Base-by-base conservation (phyloP, 345 rosid genomes). In the Citrus reticulata region DNA sequence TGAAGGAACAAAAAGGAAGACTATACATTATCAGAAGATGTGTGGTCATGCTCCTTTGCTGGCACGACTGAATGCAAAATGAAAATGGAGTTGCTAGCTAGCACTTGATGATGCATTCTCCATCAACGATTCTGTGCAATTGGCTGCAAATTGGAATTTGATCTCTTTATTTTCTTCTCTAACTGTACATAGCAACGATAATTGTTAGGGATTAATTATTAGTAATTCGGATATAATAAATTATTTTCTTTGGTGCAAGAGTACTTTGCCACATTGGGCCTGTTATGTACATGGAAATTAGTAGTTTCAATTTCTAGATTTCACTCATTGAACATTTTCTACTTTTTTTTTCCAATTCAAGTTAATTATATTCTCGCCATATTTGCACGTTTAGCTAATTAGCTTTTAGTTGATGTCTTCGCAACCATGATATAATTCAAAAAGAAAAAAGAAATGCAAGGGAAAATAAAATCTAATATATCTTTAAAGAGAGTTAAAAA, bases 31-130 rank as follows among this genome's bases (percentile, higher is more conserved):
- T 93, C 39, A 86, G 89, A 75, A 86, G 92, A 87, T 93, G 95
- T 81, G 89, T 93, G 27, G 93, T 90, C 77, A 91, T 93, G 89
- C 95, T 93, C 70, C 84, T 93, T 66, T 93, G 97, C 61, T 91
- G 95, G 95, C 93, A 87, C 77, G 97, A 91, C 83, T 93, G 75
- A 81, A 42, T 60, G 37, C 37, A 37, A 16, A 27, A 40, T 24
- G 55, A 24, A 24, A 62, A 65, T 19, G 40, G n/a, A 65, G n/a
- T 17, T 32, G 19, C 51, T 3, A 13, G 51, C 51, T 3, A 46
- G 25, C 22, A 19, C 5, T 67, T 19, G 24, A 16, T 10, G 29
- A 16, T 10, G 29, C 59, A 32, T 32, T 72, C 64, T 27, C 19
- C 10, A 54, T 5, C 9, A 46, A 46, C 51, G 3, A 55, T 57